Base-by-base conservation (phyloP, 2,329 filamentous ascomycete genomes). In the Drechslera avenae region DNA sequence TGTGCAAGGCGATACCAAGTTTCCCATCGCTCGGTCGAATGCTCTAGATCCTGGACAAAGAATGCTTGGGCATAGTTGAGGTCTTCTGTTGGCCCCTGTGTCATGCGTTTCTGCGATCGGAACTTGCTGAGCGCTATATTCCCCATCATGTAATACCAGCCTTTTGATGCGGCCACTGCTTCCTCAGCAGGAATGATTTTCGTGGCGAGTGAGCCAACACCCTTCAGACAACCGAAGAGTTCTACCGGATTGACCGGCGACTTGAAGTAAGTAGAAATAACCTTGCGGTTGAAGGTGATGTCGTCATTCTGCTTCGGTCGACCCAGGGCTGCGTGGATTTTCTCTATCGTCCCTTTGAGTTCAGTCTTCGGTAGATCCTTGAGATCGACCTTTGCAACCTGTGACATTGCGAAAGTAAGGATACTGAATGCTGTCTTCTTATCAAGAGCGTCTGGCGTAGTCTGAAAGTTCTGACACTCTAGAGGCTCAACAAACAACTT, bases 351-450 rank as follows among this genome's bases (percentile, higher is more conserved):
- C 13, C 82, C 85, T 70, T 93, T 95, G 46, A 99, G 79, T 48
- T 97, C 91, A 13, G 91, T 94, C 71, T 96, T 97, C 13, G 91
- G 84, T 14, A 97, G 77, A 59, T 97, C 94, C 65, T 93, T 96
- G 77, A 96, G 89, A 17, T 90, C 87, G 79, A 97, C 87, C 54
- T 89, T 86, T 41, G 87, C 87, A 2, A 90, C 90, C 50, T 97
- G 85, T 30, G 84, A 79, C 66, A 95, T 87, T 31, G 97, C 84
- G 66, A 92, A 89, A 55, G 96, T 89, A 9, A 96, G 85, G 39
- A 97, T 82, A 57, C 88, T 86, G 64, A 92, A 81, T 0, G 92
- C 92, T 50, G 90, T 90, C 31, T 85, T 83, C 62, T 87, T 87
- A 68, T 96, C 91, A 1, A 97, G 79, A 51, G 86, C 86, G 63